Percentiles rank a stretch among this genome's conserved stretches.
phyloP scores from a whole-genome alignment of 208 protist species.

The Crithidia fasciculata region DNA sequence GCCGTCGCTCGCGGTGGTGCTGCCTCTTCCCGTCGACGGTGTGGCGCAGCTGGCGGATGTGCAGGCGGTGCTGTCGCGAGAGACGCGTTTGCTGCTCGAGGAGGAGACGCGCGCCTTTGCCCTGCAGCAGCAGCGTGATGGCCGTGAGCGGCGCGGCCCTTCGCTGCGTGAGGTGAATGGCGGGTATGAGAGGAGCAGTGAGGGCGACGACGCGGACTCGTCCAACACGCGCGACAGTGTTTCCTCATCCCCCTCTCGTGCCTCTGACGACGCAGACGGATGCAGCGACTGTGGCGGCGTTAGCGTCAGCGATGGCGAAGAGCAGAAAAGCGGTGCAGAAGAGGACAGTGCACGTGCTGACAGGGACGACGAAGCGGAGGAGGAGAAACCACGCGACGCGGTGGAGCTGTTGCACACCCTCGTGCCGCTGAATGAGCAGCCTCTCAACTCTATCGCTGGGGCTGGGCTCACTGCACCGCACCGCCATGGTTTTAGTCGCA shows the following conservation, averaged over 20 bases:
- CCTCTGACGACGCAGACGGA: too few species aligned
- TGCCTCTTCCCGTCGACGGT: slow-evolving; percentile 15
- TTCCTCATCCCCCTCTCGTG: too few species aligned
- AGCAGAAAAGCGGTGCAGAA: neutral
- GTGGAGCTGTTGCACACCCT: slow-evolving; percentile 13
- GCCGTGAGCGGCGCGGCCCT: neutral
- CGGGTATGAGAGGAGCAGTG: neutral
- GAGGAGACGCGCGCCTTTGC: slow-evolving; percentile 14
- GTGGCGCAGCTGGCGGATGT: slow-evolving; percentile 14
- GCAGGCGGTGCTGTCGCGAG: slow-evolving; percentile 14
- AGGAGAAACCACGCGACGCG: neutral
- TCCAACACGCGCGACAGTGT: neutral
- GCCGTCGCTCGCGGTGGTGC: neutral
- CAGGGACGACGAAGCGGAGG: neutral
- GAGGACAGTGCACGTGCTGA: neutral
- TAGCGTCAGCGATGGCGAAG: neutral
- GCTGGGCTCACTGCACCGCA: too few species aligned
- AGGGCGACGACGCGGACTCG: neutral
- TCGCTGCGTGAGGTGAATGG: too few species aligned
- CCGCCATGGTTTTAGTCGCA: neutral
- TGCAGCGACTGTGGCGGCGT: neutral
- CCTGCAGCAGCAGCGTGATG: neutral
- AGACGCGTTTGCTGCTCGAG: slow-evolving; percentile 21
- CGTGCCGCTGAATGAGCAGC: neutral
- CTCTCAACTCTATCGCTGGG: neutral